These are phyloP conservation scores for Byssothecium circinans DNA, from an alignment of 2,329 filamentous ascomycete species.

Conservation along the genomic window DNA sequence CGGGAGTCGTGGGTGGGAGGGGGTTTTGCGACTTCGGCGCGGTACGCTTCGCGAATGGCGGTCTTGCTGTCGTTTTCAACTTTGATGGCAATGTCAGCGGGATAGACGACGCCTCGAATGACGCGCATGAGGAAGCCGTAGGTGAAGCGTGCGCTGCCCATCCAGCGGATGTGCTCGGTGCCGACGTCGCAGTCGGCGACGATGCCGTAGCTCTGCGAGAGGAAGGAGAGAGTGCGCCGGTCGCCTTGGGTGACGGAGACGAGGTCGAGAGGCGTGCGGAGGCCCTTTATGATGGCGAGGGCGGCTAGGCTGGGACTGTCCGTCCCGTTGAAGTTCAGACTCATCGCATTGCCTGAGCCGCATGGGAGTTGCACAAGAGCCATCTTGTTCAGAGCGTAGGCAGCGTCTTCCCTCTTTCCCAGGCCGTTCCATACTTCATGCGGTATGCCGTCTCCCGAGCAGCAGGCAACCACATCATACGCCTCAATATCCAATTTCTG, in stretches of 20 bases:
- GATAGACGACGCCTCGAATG: slow-evolving; percentile 76
- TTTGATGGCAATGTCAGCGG: slow-evolving; percentile 85
- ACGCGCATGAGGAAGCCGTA: slow-evolving; percentile 80
- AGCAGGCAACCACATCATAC: slow-evolving; percentile 84
- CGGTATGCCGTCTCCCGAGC: slow-evolving; percentile 87
- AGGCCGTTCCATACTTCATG: slow-evolving; percentile 96
- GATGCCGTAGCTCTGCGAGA: slow-evolving; percentile 87
- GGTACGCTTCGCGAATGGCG: slow-evolving; percentile 73
- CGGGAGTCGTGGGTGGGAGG: slow-evolving; percentile 26
- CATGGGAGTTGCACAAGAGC: slow-evolving; percentile 88
- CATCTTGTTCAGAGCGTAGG: slow-evolving; percentile 71
- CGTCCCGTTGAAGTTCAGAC: slow-evolving; percentile 84
- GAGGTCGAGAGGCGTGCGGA: slow-evolving; percentile 81
- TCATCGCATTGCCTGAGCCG: slow-evolving; percentile 92
- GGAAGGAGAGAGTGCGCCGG: slow-evolving; percentile 76
- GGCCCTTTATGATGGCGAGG: slow-evolving; percentile 81
- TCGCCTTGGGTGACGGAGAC: slow-evolving; percentile 84
- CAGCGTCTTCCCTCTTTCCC: slow-evolving; percentile 73
- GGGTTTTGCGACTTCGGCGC: slow-evolving; percentile 30
- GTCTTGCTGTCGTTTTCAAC: slow-evolving; percentile 77
- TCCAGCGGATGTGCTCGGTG: slow-evolving; percentile 90
- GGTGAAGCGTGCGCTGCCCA: slow-evolving; percentile 83
- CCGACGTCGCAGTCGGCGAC: slow-evolving; percentile 87
- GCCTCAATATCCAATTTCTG: slow-evolving; percentile 73
- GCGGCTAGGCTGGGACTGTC: slow-evolving; percentile 74